A percentile compares a stretch with the other conserved stretches of the same genome.
Evolutionary conservation across 306 rosid species (phyloP).

Genomic region (Nissolia schottii): DNA sequence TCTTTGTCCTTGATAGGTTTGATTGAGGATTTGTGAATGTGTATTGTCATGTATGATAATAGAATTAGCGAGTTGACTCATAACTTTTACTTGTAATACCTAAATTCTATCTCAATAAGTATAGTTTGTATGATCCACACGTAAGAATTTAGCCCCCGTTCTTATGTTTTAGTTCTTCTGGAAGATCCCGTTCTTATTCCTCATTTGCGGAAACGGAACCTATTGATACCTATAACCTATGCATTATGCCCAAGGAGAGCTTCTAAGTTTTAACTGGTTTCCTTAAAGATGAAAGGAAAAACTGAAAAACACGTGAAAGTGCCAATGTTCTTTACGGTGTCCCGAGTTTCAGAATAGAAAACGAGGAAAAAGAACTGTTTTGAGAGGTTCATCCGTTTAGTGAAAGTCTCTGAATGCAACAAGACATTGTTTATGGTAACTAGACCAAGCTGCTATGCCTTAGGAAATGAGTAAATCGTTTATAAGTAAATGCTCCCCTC

Average conservation of each 20-base stretch:
- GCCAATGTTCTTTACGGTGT: neutral
- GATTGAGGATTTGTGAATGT: slow-evolving; percentile 22
- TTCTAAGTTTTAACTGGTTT: neutral
- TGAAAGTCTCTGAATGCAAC: no score
- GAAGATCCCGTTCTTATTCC: neutral
- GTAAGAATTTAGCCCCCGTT: no score
- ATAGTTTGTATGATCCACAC: neutral
- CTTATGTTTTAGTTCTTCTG: neutral
- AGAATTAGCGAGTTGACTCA: slow-evolving; percentile 18
- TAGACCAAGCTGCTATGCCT: no score
- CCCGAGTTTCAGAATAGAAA: neutral
- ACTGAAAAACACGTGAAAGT: neutral
- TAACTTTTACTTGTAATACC: neutral
- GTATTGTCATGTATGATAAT: slow-evolving; percentile 47
- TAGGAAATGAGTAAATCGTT: no score
- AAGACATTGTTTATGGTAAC: no score
- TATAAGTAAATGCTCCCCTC: no score
- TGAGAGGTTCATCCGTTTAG: no score
- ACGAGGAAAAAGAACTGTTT: no score
- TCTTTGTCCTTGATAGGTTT: slow-evolving; percentile 1
- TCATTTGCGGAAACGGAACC: neutral
- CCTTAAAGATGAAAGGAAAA: neutral
- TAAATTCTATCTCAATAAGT: neutral
- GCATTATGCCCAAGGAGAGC: neutral
- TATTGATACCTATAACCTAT: neutral